phyloP scores from a whole-genome alignment of 495 filamentous ascomycete species.

The Endocarpon pusillum region DNA sequence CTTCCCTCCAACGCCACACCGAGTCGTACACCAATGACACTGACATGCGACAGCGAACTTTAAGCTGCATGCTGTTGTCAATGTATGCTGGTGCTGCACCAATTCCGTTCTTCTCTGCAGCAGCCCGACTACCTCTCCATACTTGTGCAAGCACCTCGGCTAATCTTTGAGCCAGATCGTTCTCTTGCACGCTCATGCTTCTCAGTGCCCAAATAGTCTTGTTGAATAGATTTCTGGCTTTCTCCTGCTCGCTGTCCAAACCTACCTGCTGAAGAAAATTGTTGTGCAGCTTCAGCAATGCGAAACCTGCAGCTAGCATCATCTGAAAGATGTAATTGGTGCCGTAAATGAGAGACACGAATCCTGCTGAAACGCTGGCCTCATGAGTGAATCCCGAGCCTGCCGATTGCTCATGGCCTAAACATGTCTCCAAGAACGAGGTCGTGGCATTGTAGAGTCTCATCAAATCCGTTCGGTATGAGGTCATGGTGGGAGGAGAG shows the following conservation, averaged over 20 bases:
- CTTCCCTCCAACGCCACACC: constrained; percentile 85
- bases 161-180: constrained; percentile 71
- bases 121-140: constrained; percentile 37
- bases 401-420: constrained; percentile 37
- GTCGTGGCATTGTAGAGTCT: constrained; percentile 60
- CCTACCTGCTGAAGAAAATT: constrained; percentile 55
- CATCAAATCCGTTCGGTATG: constrained; percentile 63
- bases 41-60: constrained; percentile 77
- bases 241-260: constrained; percentile 42
- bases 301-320: constrained; percentile 75
- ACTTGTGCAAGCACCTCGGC: constrained; percentile 85
- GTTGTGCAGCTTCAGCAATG: constrained; percentile 68
- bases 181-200: constrained; percentile 58
- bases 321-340: constrained; percentile 87
- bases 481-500: constrained; percentile 53
- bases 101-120: constrained; percentile 19
- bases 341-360: constrained; percentile 39
- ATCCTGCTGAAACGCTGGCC: neutral
- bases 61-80: constrained; percentile 47
- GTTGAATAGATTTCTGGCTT: constrained; percentile 60
- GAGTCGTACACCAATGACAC: constrained; percentile 88
- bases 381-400: no score
- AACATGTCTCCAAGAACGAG: constrained; percentile 54
- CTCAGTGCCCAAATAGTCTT: constrained; percentile 61
- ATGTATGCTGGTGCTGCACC: constrained; percentile 11